Conservation (phyloP, 257 asterid genomes). For the Cynanchum wilfordii region DNA sequence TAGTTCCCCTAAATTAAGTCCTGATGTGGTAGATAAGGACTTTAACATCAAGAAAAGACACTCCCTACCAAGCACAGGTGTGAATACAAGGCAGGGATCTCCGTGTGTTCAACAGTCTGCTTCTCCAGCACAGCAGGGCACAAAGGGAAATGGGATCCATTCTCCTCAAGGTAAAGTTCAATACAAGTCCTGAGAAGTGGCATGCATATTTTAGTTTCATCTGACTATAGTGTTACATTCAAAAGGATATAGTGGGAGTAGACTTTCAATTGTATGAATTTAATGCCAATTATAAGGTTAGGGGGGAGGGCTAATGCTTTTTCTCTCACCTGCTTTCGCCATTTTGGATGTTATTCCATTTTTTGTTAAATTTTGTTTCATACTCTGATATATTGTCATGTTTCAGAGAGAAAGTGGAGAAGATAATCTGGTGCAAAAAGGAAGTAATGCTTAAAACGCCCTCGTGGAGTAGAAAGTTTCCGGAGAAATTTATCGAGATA, state of each 20-base stretch:
- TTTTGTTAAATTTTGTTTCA: neutral
- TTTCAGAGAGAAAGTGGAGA: constrained; percentile 82
- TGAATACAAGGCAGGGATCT: constrained; percentile 76
- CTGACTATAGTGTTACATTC: too few relatives aligned
- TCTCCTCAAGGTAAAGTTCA: constrained; percentile 74
- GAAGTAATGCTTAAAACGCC: neutral
- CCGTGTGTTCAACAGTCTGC: constrained; percentile 68
- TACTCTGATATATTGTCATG: constrained; percentile 5
- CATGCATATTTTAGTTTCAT: constrained; percentile 2
- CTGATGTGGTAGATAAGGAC: constrained; percentile 81
- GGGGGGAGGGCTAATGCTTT: constrained; percentile 27
- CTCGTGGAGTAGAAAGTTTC: neutral
- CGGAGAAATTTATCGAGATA: neutral
- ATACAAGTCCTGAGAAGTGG: neutral
- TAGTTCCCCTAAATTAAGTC: constrained; percentile 90
- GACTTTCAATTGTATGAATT: constrained; percentile 15
- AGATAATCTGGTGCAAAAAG: constrained; percentile 32
- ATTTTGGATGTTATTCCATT: neutral
- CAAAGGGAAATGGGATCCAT: constrained; percentile 57
- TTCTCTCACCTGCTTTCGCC: neutral
- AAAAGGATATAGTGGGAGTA: neutral
- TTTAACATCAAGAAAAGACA: constrained; percentile 63
- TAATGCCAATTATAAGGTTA: neutral
- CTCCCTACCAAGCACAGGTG: constrained; percentile 64
- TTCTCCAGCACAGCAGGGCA: constrained; percentile 66